A percentile compares a stretch with the other conserved stretches of the same genome.
Conservation (phyloP, 2,329 filamentous ascomycete species). For the Colletotrichum simmondsii region DNA sequence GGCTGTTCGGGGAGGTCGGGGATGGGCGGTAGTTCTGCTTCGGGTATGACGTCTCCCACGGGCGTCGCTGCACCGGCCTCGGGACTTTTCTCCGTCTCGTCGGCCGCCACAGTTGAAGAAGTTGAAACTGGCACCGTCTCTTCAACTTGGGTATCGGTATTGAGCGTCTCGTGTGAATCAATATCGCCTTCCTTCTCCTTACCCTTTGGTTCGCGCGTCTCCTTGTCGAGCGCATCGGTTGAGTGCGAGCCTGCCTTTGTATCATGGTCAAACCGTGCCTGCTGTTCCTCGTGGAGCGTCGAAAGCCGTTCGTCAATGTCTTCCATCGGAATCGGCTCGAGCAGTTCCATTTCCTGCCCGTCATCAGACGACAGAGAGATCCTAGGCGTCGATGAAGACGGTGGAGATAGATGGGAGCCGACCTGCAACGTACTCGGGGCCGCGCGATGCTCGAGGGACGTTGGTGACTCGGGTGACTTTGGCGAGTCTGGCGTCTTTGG, state of each 20-base stretch:
- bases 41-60: background rate
- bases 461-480: slow-evolving; percentile 16
- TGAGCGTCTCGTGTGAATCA: background rate
- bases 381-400: slow-evolving; percentile 45
- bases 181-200: slow-evolving; percentile 10
- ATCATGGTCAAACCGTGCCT: background rate
- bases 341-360: slow-evolving; percentile 35
- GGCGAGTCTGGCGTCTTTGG: slow-evolving; percentile 43
- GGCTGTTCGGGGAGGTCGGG: slow-evolving; percentile 65
- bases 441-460: background rate
- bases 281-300: slow-evolving; percentile 18
- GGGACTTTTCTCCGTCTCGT: background rate
- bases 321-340: slow-evolving; percentile 14
- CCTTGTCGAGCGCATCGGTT: background rate
- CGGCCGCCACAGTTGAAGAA: background rate
- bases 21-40: slow-evolving; percentile 51
- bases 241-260: background rate
- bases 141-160: background rate
- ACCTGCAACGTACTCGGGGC: slow-evolving; percentile 1
- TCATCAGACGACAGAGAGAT: slow-evolving; percentile 57
- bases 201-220: slow-evolving; percentile 9
- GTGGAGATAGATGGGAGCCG: slow-evolving; percentile 17
- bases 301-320: slow-evolving; percentile 14
- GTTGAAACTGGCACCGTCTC: too few species aligned
- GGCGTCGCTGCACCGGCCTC: background rate